phyloP scores from a whole-genome alignment of 805 yeast species.

The Saccharomycopsis sp. region DNA sequence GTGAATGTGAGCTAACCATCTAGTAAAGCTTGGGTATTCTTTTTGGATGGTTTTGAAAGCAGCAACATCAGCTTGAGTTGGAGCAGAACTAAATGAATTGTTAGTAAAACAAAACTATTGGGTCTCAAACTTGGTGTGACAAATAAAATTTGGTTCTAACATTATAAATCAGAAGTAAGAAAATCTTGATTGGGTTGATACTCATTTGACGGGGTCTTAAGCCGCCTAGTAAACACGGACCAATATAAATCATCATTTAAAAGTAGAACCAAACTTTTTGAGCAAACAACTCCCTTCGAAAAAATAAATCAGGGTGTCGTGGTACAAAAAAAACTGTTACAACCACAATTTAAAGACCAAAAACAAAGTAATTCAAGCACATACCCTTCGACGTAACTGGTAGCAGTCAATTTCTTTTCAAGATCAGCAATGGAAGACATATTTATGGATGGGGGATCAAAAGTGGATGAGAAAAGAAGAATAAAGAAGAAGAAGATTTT shows the following conservation, averaged over 20 bases:
- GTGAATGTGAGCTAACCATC: slow-evolving; percentile 99
- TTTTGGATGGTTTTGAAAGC: slow-evolving; percentile 90
- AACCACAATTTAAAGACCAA: background rate
- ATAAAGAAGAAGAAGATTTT: background rate
- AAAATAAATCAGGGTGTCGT: too few species aligned
- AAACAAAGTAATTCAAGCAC: slow-evolving; percentile 3
- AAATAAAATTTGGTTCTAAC: too few species aligned
- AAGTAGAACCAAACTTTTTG: background rate
- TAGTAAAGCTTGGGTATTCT: slow-evolving; percentile 86
- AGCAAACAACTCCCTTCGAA: too few species aligned
- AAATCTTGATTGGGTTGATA: slow-evolving; percentile 47
- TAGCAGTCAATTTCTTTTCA: slow-evolving; percentile 17
- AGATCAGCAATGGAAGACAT: slow-evolving; percentile 18
- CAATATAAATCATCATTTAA: slow-evolving; percentile 63
- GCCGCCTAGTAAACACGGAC: slow-evolving; percentile 98
- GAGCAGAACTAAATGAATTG: slow-evolving; percentile 49
- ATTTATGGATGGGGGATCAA: background rate
- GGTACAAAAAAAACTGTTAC: too few species aligned
- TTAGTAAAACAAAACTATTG: background rate
- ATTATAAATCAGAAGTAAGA: too few species aligned
- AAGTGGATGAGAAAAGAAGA: background rate
- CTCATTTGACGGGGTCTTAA: slow-evolving; percentile 94
- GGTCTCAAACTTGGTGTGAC: too few species aligned
- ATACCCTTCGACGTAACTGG: slow-evolving; percentile 19
- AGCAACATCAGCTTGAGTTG: slow-evolving; percentile 92